Evolutionary conservation across 129 eudicot genomes (phyloP).

Genomic region (Tanacetum coccineum): DNA sequence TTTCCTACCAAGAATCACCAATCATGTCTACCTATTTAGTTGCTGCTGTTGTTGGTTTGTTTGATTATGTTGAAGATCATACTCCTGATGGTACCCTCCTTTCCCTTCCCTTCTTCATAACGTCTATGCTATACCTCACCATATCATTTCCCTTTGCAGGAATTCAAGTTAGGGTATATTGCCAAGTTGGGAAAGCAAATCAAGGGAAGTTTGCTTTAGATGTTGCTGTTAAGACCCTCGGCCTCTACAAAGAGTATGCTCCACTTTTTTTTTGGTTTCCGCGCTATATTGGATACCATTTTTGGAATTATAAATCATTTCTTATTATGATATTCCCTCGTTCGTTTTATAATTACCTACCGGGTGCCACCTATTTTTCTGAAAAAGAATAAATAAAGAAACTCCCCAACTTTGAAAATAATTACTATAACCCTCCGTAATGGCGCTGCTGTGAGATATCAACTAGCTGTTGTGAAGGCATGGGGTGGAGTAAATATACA

Average conservation of each 20-base stretch:
- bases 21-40: constrained; percentile 98
- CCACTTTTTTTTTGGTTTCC: constrained; percentile 5
- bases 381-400: too few relatives aligned
- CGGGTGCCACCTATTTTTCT: too few relatives aligned
- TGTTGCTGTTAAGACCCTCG: constrained; percentile 98
- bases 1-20: constrained; percentile 81
- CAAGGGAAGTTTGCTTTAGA: constrained; percentile 95
- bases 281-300: neutral
- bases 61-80: constrained; percentile 89
- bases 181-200: constrained; percentile 87
- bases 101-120: neutral
- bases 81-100: constrained; percentile 80
- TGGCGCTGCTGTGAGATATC: too few relatives aligned
- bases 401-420: too few relatives aligned
- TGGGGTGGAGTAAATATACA: too few relatives aligned
- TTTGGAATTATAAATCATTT: neutral
- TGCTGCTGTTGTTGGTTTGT: constrained; percentile 90
- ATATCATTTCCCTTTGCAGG: constrained; percentile 40
- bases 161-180: constrained; percentile 73
- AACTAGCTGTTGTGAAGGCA: too few relatives aligned
- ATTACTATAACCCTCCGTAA: too few relatives aligned
- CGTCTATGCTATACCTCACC: neutral
- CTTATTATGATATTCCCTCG: neutral
- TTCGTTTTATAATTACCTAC: neutral
- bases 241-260: constrained; percentile 75